Conservation (phyloP, 2,329 filamentous ascomycete genomes). For the Coniochaeta sp. region DNA sequence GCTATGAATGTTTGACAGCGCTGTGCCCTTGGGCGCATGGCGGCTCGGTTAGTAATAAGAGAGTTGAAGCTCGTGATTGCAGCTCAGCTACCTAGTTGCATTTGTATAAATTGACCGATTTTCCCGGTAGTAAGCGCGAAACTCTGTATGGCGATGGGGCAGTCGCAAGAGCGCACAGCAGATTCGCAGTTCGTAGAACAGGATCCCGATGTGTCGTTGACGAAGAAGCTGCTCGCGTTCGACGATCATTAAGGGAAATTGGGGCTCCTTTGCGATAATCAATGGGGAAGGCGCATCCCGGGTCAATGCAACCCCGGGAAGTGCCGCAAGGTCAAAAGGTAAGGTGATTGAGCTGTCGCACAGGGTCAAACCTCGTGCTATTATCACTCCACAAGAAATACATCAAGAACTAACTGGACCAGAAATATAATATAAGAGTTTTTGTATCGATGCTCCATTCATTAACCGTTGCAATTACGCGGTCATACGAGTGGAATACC, state of each 20-base stretch:
- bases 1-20: not conserved
- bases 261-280: not conserved
- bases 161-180: not conserved
- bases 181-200: not conserved
- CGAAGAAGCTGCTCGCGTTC: not conserved
- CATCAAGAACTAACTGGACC: too few relatives aligned
- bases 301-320: not conserved
- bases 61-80: not conserved
- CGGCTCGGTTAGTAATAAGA: not conserved
- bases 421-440: too few relatives aligned
- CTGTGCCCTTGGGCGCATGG: not conserved
- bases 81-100: not conserved
- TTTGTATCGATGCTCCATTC: too few relatives aligned
- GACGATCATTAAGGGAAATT: not conserved
- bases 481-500: too few relatives aligned
- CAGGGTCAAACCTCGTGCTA: too few relatives aligned
- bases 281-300: not conserved
- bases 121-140: not conserved
- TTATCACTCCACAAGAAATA: too few relatives aligned
- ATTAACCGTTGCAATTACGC: not conserved
- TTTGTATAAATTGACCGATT: not conserved
- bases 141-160: not conserved
- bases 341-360: too few relatives aligned
- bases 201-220: not conserved
- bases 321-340: too few relatives aligned